Evolutionary conservation across 441 rosid genomes (phyloP).

Genomic region (Aquilaria agallochum): DNA sequence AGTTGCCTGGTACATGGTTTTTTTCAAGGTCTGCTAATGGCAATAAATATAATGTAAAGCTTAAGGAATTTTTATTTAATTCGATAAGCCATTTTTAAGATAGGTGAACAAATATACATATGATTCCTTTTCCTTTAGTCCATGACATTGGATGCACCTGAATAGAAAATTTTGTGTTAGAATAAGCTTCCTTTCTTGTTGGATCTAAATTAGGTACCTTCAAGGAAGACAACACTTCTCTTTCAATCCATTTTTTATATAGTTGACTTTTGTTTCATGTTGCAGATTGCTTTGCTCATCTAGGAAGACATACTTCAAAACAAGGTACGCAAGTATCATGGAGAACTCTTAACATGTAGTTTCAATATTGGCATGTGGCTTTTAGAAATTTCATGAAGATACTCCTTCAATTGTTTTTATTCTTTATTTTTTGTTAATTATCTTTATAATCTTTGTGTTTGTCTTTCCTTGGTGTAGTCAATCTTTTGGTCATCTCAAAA

Average conservation of each 20-base stretch:
- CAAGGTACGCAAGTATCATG: conserved; percentile 34
- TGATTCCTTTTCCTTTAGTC: not conserved
- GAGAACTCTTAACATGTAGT: not conserved
- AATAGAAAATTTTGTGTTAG: not conserved
- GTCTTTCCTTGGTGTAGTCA: conserved; percentile 27
- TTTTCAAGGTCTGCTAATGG: too few relatives aligned
- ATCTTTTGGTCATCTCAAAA: conserved; percentile 44
- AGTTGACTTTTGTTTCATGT: conserved; percentile 16
- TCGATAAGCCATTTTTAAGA: conserved; percentile 6
- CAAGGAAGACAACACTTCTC: not conserved
- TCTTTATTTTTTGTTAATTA: conserved; percentile 3
- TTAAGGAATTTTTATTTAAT: not conserved
- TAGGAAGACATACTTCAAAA: conserved; percentile 41
- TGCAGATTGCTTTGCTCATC: conserved; percentile 68
- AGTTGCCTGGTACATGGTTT: too few relatives aligned
- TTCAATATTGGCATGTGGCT: not conserved
- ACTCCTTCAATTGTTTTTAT: too few relatives aligned
- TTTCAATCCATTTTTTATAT: conserved; percentile 7
- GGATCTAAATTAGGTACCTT: too few relatives aligned
- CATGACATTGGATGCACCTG: too few relatives aligned
- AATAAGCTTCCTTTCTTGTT: not conserved
- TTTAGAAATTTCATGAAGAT: not conserved
- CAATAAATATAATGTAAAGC: too few relatives aligned
- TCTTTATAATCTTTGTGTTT: not conserved
- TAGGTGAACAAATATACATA: not conserved